phyloP scores from a whole-genome alignment of 139 green algal genomes.

The Picochlorum sp. region DNA sequence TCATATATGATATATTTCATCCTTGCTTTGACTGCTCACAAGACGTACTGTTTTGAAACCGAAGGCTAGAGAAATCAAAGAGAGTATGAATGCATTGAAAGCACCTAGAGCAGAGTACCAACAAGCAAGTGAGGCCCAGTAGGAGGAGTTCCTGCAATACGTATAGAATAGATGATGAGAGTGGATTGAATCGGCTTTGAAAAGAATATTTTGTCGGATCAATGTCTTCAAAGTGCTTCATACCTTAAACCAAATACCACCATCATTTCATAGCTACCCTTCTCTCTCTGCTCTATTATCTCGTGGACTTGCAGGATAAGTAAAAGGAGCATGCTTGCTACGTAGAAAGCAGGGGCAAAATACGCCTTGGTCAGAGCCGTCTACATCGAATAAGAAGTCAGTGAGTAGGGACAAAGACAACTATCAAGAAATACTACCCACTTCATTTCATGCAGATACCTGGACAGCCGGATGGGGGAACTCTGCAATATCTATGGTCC shows the following conservation, averaged over 20 bases:
- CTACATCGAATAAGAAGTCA: neutral
- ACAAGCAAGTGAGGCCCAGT: no score
- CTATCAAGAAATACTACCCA: neutral
- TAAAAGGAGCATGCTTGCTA: constrained; percentile 58
- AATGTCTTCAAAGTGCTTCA: constrained; percentile 8
- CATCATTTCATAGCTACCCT: constrained; percentile 13
- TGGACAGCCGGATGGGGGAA: constrained; percentile 50
- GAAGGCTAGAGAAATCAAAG: no score
- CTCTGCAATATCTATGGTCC: constrained; percentile 22
- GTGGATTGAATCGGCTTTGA: no score
- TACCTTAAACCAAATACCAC: constrained; percentile 9
- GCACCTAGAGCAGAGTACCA: constrained; percentile 15
- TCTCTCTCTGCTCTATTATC: constrained; percentile 24
- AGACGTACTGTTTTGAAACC: no score
- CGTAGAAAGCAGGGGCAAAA: constrained; percentile 47
- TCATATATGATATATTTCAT: no score
- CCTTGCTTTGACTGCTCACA: no score
- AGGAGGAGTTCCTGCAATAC: no score
- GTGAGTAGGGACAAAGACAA: neutral
- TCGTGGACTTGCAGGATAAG: constrained; percentile 30
- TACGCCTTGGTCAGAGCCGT: constrained; percentile 24
- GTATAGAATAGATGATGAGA: no score
- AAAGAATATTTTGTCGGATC: no score
- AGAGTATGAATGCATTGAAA: constrained; percentile 14
- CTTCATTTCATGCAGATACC: neutral